phyloP scores from a whole-genome alignment of 345 rosid species.

The Populus euphratica region DNA sequence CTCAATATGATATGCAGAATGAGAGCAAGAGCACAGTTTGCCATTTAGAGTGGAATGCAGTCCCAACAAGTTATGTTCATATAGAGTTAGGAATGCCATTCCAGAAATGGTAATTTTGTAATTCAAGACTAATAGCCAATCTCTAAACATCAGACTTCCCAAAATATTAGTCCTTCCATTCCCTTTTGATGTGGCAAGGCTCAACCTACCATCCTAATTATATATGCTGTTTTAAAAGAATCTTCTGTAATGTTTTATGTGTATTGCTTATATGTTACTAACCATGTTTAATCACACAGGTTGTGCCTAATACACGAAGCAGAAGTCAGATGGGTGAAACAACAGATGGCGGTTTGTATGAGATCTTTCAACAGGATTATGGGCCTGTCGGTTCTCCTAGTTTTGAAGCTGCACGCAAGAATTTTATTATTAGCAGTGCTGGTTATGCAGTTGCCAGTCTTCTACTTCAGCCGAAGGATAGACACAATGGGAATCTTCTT shows the following conservation, averaged over 20 bases:
- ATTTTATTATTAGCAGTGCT: conserved; percentile 93
- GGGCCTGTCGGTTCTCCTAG: conserved; percentile 89
- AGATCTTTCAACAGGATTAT: conserved; percentile 94
- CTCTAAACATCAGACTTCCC: background rate
- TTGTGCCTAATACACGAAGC: conserved; percentile 91
- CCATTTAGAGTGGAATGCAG: background rate
- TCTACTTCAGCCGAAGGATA: conserved; percentile 95
- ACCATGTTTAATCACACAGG: conserved; percentile 38
- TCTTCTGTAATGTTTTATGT: background rate
- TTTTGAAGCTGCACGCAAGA: conserved; percentile 94
- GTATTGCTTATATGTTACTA: background rate
- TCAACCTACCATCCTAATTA: background rate
- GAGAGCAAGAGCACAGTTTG: background rate
- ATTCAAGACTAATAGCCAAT: background rate
- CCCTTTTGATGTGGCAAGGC: background rate
- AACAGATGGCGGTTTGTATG: conserved; percentile 93
- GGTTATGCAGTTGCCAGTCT: conserved; percentile 99
- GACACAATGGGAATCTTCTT: conserved; percentile 99
- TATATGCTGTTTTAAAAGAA: background rate
- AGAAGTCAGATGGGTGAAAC: conserved; percentile 99
- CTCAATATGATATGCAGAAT: background rate
- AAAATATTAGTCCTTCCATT: background rate
- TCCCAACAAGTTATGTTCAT: background rate
- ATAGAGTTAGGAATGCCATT: background rate
- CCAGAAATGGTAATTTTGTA: background rate